Evolutionary conservation across 176 grass and related monocot genomes (phyloP).

Genomic region (Carex littledalei): DNA sequence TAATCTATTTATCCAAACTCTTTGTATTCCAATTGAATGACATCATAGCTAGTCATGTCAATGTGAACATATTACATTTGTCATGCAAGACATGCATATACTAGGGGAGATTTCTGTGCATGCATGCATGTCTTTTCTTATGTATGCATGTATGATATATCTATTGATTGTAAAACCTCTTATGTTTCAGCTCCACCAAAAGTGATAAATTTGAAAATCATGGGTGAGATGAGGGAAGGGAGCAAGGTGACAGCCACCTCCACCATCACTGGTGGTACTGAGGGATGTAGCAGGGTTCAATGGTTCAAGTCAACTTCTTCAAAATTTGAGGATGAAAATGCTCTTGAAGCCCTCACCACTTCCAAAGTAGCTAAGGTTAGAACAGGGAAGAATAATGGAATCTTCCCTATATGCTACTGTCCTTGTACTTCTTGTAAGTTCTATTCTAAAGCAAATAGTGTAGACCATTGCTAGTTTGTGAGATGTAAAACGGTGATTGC

Average conservation of each 20-base stretch:
- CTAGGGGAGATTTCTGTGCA: neutral
- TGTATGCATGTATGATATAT: neutral
- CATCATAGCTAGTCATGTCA: neutral
- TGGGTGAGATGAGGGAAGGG: constrained; percentile 80
- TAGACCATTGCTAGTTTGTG: constrained; percentile 13
- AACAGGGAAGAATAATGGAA: neutral
- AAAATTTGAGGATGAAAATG: constrained; percentile 54
- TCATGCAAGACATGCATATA: neutral
- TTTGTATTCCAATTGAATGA: neutral
- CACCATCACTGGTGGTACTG: constrained; percentile 69
- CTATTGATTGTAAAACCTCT: constrained; percentile 12
- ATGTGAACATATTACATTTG: neutral
- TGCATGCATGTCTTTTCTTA: neutral
- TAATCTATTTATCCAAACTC: neutral
- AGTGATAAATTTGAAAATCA: constrained; percentile 69
- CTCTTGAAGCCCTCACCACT: constrained; percentile 66
- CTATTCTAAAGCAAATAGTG: neutral
- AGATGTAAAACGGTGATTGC: constrained; percentile 13
- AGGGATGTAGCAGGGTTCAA: constrained; percentile 82
- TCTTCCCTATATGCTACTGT: neutral
- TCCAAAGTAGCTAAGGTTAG: constrained; percentile 86
- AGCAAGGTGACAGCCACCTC: constrained; percentile 66
- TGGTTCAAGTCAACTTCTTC: constrained; percentile 78
- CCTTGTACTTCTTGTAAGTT: constrained; percentile 15
- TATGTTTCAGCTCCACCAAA: constrained; percentile 79